Conservation (phyloP, 1,284 basidiomycete species). For the Pisolithus thermaeus region DNA sequence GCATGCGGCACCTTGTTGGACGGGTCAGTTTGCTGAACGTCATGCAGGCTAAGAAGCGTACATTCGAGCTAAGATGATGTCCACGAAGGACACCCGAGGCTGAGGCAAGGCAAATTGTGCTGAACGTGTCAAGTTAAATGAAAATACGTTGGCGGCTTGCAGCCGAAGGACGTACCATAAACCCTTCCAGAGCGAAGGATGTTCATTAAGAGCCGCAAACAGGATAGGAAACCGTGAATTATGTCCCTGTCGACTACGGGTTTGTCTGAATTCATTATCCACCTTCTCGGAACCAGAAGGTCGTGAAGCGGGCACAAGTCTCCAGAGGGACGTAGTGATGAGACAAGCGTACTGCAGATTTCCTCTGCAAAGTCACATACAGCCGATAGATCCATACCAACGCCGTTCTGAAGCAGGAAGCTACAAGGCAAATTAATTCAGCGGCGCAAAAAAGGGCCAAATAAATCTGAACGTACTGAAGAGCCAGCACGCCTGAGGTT, state of each 20-base stretch:
- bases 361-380: too few species aligned
- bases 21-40: not conserved
- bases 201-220: not conserved
- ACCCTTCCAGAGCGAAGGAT: not conserved
- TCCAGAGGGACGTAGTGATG: conserved; percentile 21
- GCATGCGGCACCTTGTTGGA: not conserved
- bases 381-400: too few species aligned
- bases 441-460: not conserved
- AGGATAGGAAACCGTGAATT: not conserved
- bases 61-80: not conserved
- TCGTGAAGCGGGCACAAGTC: not conserved
- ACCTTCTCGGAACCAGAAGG: not conserved
- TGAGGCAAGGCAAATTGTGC: not conserved
- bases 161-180: not conserved
- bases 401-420: too few species aligned
- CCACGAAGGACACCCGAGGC: not conserved
- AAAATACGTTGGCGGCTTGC: not conserved
- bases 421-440: conserved; percentile 3
- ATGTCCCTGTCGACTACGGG: not conserved
- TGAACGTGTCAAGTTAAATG: not conserved
- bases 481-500: not conserved
- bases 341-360: conserved; percentile 24
- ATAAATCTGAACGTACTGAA: conserved; percentile 3
- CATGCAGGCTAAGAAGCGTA: not conserved
- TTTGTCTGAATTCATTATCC: not conserved